Conservation (phyloP, 352 stramenopile species). For the Globisporangium yorkense region DNA sequence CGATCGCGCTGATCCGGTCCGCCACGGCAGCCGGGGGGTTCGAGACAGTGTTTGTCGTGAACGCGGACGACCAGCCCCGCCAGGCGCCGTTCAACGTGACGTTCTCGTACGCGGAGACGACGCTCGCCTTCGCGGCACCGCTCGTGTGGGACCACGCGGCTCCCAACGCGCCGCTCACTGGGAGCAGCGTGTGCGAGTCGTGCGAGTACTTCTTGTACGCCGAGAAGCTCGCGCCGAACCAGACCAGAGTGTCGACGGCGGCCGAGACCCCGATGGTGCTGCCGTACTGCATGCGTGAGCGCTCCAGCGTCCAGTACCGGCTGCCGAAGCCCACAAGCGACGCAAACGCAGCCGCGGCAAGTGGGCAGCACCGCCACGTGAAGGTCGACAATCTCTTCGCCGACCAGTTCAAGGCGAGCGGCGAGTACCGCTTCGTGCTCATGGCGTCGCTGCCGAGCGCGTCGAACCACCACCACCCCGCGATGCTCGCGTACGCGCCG, state of each 20-base stretch:
- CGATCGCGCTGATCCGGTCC: slow-evolving; percentile 22
- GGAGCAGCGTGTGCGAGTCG: slow-evolving; percentile 7
- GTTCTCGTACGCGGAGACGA: slow-evolving; percentile 15
- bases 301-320: slow-evolving; percentile 15
- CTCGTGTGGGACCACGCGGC: slow-evolving; percentile 12
- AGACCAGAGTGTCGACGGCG: background rate
- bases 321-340: slow-evolving; percentile 5
- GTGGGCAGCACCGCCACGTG: slow-evolving; percentile 5
- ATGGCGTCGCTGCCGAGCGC: slow-evolving; percentile 20
- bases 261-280: slow-evolving; percentile 2
- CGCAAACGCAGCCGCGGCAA: background rate
- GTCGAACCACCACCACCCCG: slow-evolving; percentile 20
- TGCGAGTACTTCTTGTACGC: slow-evolving; percentile 29
- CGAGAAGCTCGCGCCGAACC: slow-evolving; percentile 10
- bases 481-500: slow-evolving; percentile 22
- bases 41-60: slow-evolving; percentile 9
- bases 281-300: slow-evolving; percentile 20
- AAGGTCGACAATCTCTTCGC: slow-evolving; percentile 19
- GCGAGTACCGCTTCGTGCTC: slow-evolving; percentile 28
- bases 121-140: slow-evolving; percentile 15
- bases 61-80: background rate
- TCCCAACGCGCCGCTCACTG: background rate
- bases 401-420: slow-evolving; percentile 21
- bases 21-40: slow-evolving; percentile 22
- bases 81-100: slow-evolving; percentile 11